Evolutionary conservation across 768 basidiomycete genomes (phyloP), one percentile per base, ranked within the genome.

Genomic region (Suillus subluteus): DNA sequence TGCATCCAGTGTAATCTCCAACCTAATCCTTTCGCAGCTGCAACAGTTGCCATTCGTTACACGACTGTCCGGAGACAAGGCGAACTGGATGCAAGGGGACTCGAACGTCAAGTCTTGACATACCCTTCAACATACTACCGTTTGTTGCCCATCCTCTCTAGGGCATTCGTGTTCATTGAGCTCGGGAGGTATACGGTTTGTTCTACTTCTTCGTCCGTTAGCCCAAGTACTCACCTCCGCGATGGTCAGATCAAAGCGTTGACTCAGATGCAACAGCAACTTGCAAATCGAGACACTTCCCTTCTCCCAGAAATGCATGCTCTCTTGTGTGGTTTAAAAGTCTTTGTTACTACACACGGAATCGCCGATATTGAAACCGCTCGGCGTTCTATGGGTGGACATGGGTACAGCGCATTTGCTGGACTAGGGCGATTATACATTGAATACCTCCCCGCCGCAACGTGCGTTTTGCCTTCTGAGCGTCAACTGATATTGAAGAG

Each of bases 111-210:
- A 76, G 85, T 88, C 12, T 89, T 94, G 73, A 78, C 78, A 4
- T 91, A 92, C 70, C 91, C 91, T n/a, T 88, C 90, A 2, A 82
- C 89, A 4, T 87, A 92, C 72, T 86, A 87, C 70, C 88, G 92
- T 4, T 84, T 94, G 11, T 78, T 94, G 8, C 92, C 91, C 8
- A 83, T 90, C 56, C 80, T 94, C 6, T 85, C 89, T 0, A 86
- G 84, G 62, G 85, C 89, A 6, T 91, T 90, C 70, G 89, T 89
- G 23, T 91, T 88, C 73, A 85, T 91, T 26, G 79, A 82, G 46
- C 80, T 92, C 12, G 91, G 91, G 6, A 80, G 83, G 35, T 82
- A 83, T 32, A 76, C 91, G 74, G 89, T 91, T 65, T 18, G 85
- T 71, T 13, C 23, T 55, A 6, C 16, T 38, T 16, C 21, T 54